phyloP scores from a whole-genome alignment of 1,284 basidiomycete species.

The Porodaedalea pini region DNA sequence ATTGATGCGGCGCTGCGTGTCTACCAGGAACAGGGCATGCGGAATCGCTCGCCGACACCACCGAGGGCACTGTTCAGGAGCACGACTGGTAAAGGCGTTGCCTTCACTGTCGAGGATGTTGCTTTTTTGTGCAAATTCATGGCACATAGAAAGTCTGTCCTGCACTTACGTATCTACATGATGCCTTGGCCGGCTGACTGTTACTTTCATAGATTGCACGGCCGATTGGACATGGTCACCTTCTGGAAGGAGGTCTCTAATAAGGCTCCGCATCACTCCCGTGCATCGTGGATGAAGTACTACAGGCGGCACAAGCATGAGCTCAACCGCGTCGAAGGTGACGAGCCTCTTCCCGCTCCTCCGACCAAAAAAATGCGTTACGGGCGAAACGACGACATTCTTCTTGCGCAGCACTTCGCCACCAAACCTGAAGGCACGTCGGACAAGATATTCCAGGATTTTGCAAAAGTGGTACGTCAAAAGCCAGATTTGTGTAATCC shows the following conservation, averaged over 20 bases:
- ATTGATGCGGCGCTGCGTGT: slow-evolving; percentile 44
- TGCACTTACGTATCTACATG: background rate
- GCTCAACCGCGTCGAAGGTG: slow-evolving; percentile 54
- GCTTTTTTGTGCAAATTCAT: slow-evolving; percentile 69
- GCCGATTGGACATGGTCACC: slow-evolving; percentile 71
- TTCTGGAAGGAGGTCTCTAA: slow-evolving; percentile 82
- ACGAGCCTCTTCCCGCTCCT: slow-evolving; percentile 65
- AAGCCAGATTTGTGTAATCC: no score
- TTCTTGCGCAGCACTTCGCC: slow-evolving; percentile 69
- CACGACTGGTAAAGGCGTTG: slow-evolving; percentile 82
- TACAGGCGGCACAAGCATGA: slow-evolving; percentile 82
- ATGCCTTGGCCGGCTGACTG: background rate
- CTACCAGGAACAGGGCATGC: slow-evolving; percentile 36
- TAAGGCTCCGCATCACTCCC: slow-evolving; percentile 82
- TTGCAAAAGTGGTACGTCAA: slow-evolving; percentile 61
- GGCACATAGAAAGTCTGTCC: slow-evolving; percentile 63
- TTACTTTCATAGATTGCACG: slow-evolving; percentile 45
- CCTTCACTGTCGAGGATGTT: slow-evolving; percentile 77
- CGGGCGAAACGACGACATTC: slow-evolving; percentile 67
- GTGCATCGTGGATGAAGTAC: slow-evolving; percentile 87
- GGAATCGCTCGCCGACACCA: slow-evolving; percentile 71
- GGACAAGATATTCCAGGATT: slow-evolving; percentile 75
- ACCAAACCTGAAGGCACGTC: slow-evolving; percentile 71
- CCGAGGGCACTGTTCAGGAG: slow-evolving; percentile 72
- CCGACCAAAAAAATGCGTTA: slow-evolving; percentile 84